Conservation (phyloP, 2,329 filamentous ascomycete genomes). For the Aspergillus pseudoviridinutans region DNA sequence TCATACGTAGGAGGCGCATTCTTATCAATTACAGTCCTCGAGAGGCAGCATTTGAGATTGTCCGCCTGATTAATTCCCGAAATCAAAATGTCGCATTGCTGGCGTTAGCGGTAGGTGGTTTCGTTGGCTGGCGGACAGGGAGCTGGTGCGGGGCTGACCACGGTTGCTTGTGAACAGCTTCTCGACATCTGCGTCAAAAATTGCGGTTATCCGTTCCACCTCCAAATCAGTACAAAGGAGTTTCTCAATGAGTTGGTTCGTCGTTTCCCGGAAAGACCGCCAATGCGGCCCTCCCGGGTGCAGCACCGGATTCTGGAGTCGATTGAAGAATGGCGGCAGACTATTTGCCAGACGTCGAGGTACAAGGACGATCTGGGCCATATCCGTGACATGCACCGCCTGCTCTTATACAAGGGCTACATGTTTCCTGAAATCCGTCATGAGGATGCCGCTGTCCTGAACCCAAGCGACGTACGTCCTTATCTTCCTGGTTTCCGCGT, state of each 20-base stretch:
- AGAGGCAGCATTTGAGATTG: slow-evolving; percentile 89
- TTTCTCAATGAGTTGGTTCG: slow-evolving; percentile 98
- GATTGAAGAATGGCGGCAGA: slow-evolving; percentile 97
- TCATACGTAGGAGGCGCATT: slow-evolving; percentile 7
- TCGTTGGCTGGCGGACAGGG: slow-evolving; percentile 1
- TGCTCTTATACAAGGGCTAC: slow-evolving; percentile 96
- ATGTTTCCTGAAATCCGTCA: slow-evolving; percentile 86
- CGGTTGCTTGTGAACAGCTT: slow-evolving; percentile 48
- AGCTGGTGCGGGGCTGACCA: slow-evolving; percentile 14
- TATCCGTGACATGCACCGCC: slow-evolving; percentile 93
- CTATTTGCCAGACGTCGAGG: slow-evolving; percentile 95
- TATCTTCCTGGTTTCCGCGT: neutral
- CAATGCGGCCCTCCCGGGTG: slow-evolving; percentile 77
- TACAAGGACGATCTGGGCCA: slow-evolving; percentile 97
- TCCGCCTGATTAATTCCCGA: slow-evolving; percentile 91
- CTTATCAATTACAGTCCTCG: slow-evolving; percentile 59
- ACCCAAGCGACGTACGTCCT: slow-evolving; percentile 83
- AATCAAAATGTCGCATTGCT: slow-evolving; percentile 93
- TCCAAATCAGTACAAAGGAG: slow-evolving; percentile 98
- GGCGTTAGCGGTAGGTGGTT: slow-evolving; percentile 62
- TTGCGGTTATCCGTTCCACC: slow-evolving; percentile 97
- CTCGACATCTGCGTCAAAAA: slow-evolving; percentile 99
- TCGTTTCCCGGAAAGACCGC: slow-evolving; percentile 89
- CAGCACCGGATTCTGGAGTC: slow-evolving; percentile 91
- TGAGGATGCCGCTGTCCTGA: slow-evolving; percentile 93